Percentiles rank a stretch among this genome's conserved stretches.
Evolutionary conservation across 345 rosid genomes (phyloP).

Genomic region (Pugionium dolabratum): DNA sequence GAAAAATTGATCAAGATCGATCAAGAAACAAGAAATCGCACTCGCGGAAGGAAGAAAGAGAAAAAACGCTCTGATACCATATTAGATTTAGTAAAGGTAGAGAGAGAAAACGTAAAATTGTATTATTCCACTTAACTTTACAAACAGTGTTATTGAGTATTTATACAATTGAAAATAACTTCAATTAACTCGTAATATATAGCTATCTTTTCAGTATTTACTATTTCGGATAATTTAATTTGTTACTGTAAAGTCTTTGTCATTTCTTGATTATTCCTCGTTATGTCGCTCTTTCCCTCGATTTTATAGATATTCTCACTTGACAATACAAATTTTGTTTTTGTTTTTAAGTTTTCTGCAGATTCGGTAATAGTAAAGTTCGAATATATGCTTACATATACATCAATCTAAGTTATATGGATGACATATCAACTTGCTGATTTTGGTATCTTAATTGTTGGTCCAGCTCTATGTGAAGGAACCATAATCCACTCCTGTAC

Average conservation of each 20-base stretch:
- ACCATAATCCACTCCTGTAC: constrained; percentile 9
- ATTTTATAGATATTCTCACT: constrained; percentile 18
- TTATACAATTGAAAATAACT: too few species aligned
- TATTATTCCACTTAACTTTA: too few species aligned
- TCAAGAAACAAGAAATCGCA: too few species aligned
- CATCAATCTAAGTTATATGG: constrained; percentile 24
- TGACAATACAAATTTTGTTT: background rate
- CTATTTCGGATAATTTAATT: constrained; percentile 30
- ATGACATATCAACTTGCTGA: constrained; percentile 16
- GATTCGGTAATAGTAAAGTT: constrained; percentile 23
- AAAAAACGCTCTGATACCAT: too few species aligned
- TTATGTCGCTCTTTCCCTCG: constrained; percentile 11
- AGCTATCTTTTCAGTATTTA: constrained; percentile 25
- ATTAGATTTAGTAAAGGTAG: too few species aligned
- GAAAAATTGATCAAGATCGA: too few species aligned
- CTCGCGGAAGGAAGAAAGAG: too few species aligned
- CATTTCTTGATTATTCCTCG: constrained; percentile 34
- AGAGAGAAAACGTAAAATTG: too few species aligned
- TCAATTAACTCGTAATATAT: too few species aligned
- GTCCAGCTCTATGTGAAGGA: constrained; percentile 29
- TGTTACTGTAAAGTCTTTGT: constrained; percentile 20
- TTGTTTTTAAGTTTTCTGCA: background rate
- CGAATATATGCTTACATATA: constrained; percentile 39
- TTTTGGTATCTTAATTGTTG: constrained; percentile 27
- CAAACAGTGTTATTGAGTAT: too few species aligned